Conservation (phyloP, 257 asterid species). For the Lycium ferocissimum region DNA sequence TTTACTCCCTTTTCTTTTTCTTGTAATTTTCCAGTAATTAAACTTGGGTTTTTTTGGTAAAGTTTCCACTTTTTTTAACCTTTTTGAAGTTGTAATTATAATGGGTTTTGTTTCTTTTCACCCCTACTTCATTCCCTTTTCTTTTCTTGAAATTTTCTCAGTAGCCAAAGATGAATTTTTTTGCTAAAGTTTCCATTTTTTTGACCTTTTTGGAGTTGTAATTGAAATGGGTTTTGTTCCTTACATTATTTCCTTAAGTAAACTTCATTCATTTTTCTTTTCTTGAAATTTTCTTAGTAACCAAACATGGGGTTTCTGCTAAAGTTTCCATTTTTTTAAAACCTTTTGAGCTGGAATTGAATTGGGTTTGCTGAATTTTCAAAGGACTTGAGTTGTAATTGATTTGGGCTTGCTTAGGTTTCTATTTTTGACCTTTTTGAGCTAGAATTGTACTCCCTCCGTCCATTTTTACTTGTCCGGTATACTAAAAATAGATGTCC, state of each 20-base stretch:
- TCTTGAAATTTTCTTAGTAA: too few species aligned
- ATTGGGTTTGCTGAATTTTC: not conserved
- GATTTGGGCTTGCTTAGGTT: not conserved
- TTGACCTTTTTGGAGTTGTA: not conserved
- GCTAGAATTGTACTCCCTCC: too few species aligned
- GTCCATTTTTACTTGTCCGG: too few species aligned
- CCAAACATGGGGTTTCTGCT: not conserved
- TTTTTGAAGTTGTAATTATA: not conserved
- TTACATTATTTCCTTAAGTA: too few species aligned
- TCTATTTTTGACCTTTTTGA: not conserved
- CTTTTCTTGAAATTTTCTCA: not conserved
- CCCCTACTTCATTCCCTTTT: not conserved
- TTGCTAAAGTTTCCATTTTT: not conserved
- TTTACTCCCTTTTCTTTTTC: not conserved
- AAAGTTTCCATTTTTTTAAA: not conserved
- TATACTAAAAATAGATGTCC: too few species aligned
- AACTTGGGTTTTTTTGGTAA: slow-evolving; percentile 1
- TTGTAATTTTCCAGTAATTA: not conserved
- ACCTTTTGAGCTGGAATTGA: not conserved
- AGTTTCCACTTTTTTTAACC: not conserved
- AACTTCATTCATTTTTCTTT: too few species aligned
- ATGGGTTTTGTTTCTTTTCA: not conserved
- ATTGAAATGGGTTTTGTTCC: not conserved
- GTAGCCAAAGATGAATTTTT: not conserved
- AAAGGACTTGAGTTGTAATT: not conserved